These are phyloP conservation scores for Xylaria sp. DNA, from an alignment of 495 filamentous ascomycete genomes.

Conservation along the genomic window DNA sequence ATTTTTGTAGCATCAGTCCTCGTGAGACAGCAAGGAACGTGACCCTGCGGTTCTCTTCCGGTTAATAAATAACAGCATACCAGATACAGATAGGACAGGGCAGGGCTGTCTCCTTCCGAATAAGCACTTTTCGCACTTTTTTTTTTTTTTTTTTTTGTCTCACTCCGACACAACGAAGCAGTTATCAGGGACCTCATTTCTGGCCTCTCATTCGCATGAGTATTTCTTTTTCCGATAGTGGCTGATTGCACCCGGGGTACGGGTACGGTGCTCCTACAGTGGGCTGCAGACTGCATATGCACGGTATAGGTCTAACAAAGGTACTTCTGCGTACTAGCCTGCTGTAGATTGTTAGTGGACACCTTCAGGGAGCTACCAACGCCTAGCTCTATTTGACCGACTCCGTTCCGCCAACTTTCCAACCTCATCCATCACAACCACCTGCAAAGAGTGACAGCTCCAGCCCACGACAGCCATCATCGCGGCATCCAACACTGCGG, in stretches of 20 bases:
- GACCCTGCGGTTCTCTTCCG: slow-evolving; percentile 4
- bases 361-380: not conserved
- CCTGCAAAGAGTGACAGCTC: slow-evolving; percentile 16
- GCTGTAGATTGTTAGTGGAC: not conserved
- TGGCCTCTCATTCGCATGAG: not conserved
- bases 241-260: not conserved
- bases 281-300: not conserved
- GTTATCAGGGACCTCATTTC: not conserved
- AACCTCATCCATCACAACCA: slow-evolving; percentile 24
- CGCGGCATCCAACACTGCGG: slow-evolving; percentile 1
- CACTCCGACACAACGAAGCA: not conserved
- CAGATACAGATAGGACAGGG: too few species aligned
- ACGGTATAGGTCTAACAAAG: slow-evolving; percentile 3
- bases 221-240: not conserved
- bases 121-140: too few species aligned
- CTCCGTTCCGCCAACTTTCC: slow-evolving; percentile 20
- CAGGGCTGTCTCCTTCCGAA: not conserved
- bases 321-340: not conserved
- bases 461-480: slow-evolving; percentile 10
- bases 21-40: not conserved
- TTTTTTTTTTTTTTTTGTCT: not conserved
- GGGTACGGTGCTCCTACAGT: not conserved
- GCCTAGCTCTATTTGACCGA: slow-evolving; percentile 16
- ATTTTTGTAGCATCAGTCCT: not conserved
- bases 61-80: not conserved